Evolutionary conservation across 768 basidiomycete species (phyloP).

Genomic region (Tulasnella sp.): DNA sequence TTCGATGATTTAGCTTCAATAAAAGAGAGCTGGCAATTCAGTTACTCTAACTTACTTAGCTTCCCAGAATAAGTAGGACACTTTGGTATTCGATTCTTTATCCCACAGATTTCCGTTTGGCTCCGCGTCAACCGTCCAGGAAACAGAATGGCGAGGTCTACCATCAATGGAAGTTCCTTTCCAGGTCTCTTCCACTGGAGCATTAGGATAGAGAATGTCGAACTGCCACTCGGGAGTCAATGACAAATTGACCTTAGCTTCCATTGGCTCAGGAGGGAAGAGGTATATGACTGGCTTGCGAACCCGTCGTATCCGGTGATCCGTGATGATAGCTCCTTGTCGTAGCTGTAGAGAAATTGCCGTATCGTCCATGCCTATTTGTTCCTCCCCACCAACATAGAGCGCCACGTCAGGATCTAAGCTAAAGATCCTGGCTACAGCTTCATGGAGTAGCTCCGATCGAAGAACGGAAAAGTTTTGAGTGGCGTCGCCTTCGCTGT

Average conservation of each 20-base stretch:
- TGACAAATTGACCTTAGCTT: slow-evolving; percentile 9
- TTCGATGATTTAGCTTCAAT: not conserved
- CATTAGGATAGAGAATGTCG: slow-evolving; percentile 4
- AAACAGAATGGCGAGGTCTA: slow-evolving; percentile 1
- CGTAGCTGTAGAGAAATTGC: not conserved
- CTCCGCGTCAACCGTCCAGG: slow-evolving; percentile 6
- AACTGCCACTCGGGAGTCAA: slow-evolving; percentile 5
- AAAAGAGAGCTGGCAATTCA: not conserved
- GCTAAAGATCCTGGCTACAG: not conserved
- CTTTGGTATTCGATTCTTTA: not conserved
- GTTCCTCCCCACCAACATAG: not conserved
- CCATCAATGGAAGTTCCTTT: slow-evolving; percentile 10
- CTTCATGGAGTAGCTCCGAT: not conserved
- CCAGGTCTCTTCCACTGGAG: slow-evolving; percentile 9
- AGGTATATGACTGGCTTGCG: slow-evolving; percentile 25
- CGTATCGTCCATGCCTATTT: slow-evolving; percentile 1
- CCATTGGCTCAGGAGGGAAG: slow-evolving; percentile 2
- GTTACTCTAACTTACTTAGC: not conserved
- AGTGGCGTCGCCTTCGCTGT: not conserved
- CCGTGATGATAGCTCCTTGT: not conserved
- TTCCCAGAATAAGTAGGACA: slow-evolving; percentile 24
- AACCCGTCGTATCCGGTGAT: slow-evolving; percentile 11
- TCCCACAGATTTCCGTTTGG: slow-evolving; percentile 8
- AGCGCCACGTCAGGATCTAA: slow-evolving; percentile 1
- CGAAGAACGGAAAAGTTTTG: slow-evolving; percentile 6